phyloP scores from a whole-genome alignment of 1,284 basidiomycete genomes.

The Ceratobasidium papillatum region DNA sequence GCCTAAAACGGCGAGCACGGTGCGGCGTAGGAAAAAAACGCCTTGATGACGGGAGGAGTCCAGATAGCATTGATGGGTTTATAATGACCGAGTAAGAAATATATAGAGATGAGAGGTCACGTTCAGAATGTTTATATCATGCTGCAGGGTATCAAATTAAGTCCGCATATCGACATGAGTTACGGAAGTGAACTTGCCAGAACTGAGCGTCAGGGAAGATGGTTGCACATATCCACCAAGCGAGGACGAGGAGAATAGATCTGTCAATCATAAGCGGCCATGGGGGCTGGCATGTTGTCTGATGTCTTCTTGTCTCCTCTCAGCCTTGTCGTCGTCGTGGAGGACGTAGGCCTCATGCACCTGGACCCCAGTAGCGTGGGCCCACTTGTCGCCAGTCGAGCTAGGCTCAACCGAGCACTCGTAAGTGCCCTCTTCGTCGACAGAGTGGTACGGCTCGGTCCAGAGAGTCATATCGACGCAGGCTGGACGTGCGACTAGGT shows the following conservation, averaged over 20 bases:
- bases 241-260: slow-evolving; percentile 69
- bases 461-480: not conserved
- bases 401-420: slow-evolving; percentile 19
- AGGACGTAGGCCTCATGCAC: not conserved
- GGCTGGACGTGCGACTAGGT: not conserved
- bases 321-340: slow-evolving; percentile 19
- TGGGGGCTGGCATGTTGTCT: slow-evolving; percentile 47
- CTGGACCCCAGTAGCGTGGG: not conserved
- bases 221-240: slow-evolving; percentile 83
- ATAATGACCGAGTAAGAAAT: slow-evolving; percentile 74
- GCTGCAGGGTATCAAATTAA: slow-evolving; percentile 56
- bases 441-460: not conserved
- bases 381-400: slow-evolving; percentile 15
- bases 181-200: too few species aligned
- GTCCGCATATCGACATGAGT: slow-evolving; percentile 22
- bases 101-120: slow-evolving; percentile 83
- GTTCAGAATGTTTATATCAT: slow-evolving; percentile 80
- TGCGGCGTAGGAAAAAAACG: slow-evolving; percentile 74
- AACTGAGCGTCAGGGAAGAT: slow-evolving; percentile 71
- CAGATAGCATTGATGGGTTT: slow-evolving; percentile 72
- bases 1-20: slow-evolving; percentile 69
- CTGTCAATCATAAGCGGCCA: slow-evolving; percentile 60
- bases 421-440: slow-evolving; percentile 16
- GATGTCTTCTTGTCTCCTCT: not conserved
- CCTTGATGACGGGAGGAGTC: slow-evolving; percentile 67